phyloP scores from a whole-genome alignment of 768 basidiomycete genomes.

The Hygrophoropsis aurantiaca region DNA sequence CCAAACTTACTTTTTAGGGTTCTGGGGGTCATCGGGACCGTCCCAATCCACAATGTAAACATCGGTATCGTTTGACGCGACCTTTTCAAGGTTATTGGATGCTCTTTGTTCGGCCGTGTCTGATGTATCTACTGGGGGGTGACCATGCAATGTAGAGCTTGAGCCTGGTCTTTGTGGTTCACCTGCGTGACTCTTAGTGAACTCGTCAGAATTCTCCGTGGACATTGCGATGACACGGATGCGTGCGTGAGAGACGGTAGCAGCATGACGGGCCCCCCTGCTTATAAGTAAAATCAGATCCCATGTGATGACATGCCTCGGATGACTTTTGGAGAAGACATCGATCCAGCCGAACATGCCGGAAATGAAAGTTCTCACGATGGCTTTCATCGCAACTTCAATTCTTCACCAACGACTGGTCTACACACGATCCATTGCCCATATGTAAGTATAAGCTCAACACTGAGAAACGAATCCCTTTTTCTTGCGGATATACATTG shows the following conservation, averaged over 20 bases:
- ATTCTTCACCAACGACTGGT: too few relatives aligned
- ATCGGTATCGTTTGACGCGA: background rate
- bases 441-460: too few relatives aligned
- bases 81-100: background rate
- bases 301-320: slow-evolving; percentile 4
- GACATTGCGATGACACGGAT: background rate
- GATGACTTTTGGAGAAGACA: background rate
- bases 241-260: background rate
- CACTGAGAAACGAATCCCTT: too few relatives aligned
- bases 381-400: background rate
- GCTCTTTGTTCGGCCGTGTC: background rate
- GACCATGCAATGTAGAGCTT: slow-evolving; percentile 9
- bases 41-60: slow-evolving; percentile 58
- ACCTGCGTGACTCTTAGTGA: background rate
- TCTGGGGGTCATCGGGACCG: slow-evolving; percentile 55
- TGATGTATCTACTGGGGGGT: background rate
- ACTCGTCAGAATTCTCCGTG: background rate
- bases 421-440: too few relatives aligned
- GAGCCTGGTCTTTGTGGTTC: slow-evolving; percentile 3
- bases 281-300: slow-evolving; percentile 4
- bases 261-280: background rate
- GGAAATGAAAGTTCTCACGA: background rate
- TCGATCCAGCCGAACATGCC: background rate
- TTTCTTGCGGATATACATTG: too few relatives aligned
- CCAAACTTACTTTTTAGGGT: slow-evolving; percentile 54